Base-by-base conservation (phyloP, 2,329 filamentous ascomycete genomes). In the Botryotinia calthae region DNA sequence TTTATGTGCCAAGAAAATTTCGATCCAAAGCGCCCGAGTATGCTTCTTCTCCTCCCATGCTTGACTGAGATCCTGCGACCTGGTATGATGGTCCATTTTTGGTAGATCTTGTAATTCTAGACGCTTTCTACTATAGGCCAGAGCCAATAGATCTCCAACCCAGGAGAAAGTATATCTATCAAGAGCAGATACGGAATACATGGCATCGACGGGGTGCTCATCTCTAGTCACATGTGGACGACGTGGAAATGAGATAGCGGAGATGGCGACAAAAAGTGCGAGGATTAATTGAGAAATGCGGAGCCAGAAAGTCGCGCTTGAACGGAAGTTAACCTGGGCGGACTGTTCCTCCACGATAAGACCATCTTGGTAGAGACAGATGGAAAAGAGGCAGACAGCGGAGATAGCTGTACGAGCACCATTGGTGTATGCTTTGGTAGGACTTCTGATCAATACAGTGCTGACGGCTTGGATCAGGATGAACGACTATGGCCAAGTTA, bases 121-220 rank as follows among this genome's bases (percentile, higher is more conserved):
- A 40, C 86, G 85, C 63, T 86, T 87, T 77, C 90, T 89, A 76
- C 85, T 84, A 2, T 82, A 81, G 2, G 90, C 89, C 34, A 86
- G 80, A 1, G 81, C 77, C 22, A 95, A 84, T 0, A 94, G 77
- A 3, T 82, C 80, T 1, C 80, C 81, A 2, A 87, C 85, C 92
- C 92, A 95, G 66, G 84, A 82, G 82, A 90, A 95, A 10, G 87
- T 92, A 78, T 89, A 88, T 68, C 88, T 87, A 68, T 82, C 85
- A 65, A 91, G 83, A 1, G 89, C 87, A 2, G 90, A 89, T 5
- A 84, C 84, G 0, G 90, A 91, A 77, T 85, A 86, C 82, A 91
- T 86, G 25, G 84, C 83, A 78, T 95, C 92, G 46, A 95, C 90
- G 5, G 84, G 79, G 64, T 85, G 83, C 40, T 85, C 89, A 56